Base-by-base conservation (phyloP, 179 eudicot genomes). In the Nepenthes alata region DNA sequence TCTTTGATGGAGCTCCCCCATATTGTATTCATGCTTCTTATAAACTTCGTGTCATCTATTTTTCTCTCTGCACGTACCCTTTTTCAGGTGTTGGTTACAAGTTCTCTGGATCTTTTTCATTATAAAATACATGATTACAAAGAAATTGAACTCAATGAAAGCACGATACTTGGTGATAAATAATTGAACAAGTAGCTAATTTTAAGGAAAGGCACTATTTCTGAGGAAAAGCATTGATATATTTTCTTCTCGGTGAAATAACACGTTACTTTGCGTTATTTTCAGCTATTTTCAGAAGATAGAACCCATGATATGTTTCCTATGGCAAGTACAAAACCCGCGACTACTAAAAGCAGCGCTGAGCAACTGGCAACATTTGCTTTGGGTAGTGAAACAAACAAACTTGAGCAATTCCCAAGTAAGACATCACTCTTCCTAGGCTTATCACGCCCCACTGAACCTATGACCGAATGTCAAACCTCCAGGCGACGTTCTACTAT, bases 231-330 rank as follows among this genome's bases (percentile, higher is more conserved):
- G n/a, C 36, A 14, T 34, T 54, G 8, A 12, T 53, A n/a, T 2
- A 41, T 38, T 16, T n/a, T 5, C 38, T 44, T 13, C 47, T 49
- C 61, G 8, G 55, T 34, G 35, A 61, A 60, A 44, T 58, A 48
- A 62, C 53, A 57, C 49, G 47, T 63, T 5, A 2, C 37, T 66
- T 69, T 72, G 62, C 15, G 34, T 44, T 53, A 37, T 6, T 63
- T 74, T 64, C 85, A 78, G 85, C 61, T 78, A 44, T 78, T 80
- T 61, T 58, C 80, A 3, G 85, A 78, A 68, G 77, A 70, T 49
- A 67, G 50, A 45, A 48, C 35, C 50, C 36, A 53, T 56, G 68
- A 64, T 50, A 60, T 1, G 12, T 60, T 39, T 57, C 62, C 72
- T 48, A 60, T 70, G 37, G 47, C 71, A 47, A 55, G 61, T 60